Percentiles rank a stretch among this genome's conserved stretches.
phyloP scores from a whole-genome alignment of 208 protist genomes.

The Phytomonas sp. region DNA sequence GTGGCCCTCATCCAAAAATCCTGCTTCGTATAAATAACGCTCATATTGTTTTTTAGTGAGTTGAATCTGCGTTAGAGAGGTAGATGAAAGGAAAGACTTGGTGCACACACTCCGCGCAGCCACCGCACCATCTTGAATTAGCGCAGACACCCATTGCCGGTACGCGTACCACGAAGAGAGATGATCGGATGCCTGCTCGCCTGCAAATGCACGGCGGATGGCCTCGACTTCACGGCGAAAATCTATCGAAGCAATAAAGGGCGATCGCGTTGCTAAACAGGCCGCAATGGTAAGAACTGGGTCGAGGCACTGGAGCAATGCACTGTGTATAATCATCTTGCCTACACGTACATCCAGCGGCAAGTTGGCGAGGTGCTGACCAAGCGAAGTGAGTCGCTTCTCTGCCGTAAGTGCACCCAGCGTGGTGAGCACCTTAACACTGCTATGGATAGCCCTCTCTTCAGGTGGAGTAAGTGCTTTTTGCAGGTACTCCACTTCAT shows the following conservation, averaged over 20 bases:
- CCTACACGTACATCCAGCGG: conserved; percentile 87
- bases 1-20: conserved; percentile 67
- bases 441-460: conserved; percentile 73
- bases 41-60: conserved; percentile 90
- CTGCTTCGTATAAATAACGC: conserved; percentile 83
- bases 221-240: conserved; percentile 79
- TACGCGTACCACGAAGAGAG: conserved; percentile 87
- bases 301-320: conserved; percentile 93
- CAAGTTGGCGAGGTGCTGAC: conserved; percentile 86
- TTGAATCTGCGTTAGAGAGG: conserved; percentile 81
- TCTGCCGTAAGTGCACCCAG: conserved; percentile 77
- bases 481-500: conserved; percentile 85
- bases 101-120: conserved; percentile 63
- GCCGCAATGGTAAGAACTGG: conserved; percentile 95
- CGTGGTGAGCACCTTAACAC: conserved; percentile 73
- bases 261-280: conserved; percentile 69
- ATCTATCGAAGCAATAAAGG: conserved; percentile 89
- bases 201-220: conserved; percentile 61
- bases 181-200: conserved; percentile 80
- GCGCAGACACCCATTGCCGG: conserved; percentile 48
- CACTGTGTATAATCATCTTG: conserved; percentile 95
- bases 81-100: conserved; percentile 72
- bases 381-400: conserved; percentile 88
- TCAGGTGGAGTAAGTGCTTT: conserved; percentile 81
- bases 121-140: conserved; percentile 31